phyloP scores from a whole-genome alignment of 163 green algal genomes.

The Volvox carteri region DNA sequence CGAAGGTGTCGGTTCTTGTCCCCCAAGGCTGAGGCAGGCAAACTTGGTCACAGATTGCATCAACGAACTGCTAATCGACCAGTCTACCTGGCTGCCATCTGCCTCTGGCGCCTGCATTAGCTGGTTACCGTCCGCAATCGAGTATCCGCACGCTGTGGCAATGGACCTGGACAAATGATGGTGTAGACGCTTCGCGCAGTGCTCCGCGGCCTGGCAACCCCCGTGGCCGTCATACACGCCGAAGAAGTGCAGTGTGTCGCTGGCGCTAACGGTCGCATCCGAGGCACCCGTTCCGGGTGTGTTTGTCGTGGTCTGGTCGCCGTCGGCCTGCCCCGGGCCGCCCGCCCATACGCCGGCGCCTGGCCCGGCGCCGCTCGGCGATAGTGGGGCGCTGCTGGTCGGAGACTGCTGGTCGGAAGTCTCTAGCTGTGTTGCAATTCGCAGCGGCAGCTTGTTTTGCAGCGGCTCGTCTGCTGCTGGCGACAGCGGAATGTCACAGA shows the following conservation, averaged over 20 bases:
- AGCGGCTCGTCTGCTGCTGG: slow-evolving; percentile 41
- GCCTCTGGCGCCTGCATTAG: slow-evolving; percentile 34
- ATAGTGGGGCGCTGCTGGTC: slow-evolving; percentile 42
- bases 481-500: slow-evolving; percentile 81
- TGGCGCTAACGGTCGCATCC: neutral
- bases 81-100: slow-evolving; percentile 47
- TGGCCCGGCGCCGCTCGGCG: slow-evolving; percentile 3
- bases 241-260: slow-evolving; percentile 95
- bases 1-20: neutral
- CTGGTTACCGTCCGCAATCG: slow-evolving; percentile 49
- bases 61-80: slow-evolving; percentile 44
- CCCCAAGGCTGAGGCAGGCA: slow-evolving; percentile 35
- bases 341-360: too few species aligned
- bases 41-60: slow-evolving; percentile 51
- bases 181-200: slow-evolving; percentile 90
- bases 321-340: neutral
- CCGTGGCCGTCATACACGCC: slow-evolving; percentile 97
- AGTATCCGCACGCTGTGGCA: slow-evolving; percentile 42
- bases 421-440: slow-evolving; percentile 83
- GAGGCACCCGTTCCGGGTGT: neutral
- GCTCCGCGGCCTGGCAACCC: slow-evolving; percentile 88
- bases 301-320: slow-evolving; percentile 23
- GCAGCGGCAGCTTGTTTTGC: slow-evolving; percentile 81
- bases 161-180: slow-evolving; percentile 83
- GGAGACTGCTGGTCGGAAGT: slow-evolving; percentile 17